Conservation (phyloP, 176 grass and related monocot species). For the Carex myosuroides region DNA sequence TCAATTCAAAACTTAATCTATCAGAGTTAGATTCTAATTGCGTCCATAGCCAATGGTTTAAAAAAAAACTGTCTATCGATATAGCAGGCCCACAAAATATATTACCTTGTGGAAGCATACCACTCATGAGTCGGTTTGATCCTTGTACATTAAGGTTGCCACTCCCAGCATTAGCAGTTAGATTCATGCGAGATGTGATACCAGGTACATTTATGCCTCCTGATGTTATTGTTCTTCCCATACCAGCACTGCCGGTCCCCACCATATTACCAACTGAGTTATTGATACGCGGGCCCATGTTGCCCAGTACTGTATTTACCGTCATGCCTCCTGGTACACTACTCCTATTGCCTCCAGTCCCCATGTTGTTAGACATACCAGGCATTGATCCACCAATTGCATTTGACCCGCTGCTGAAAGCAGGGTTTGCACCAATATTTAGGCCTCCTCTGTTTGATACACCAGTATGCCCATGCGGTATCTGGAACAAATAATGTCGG, state of each 20-base stretch:
- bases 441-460: slow-evolving; percentile 61
- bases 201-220: slow-evolving; percentile 61
- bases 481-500: slow-evolving; percentile 39
- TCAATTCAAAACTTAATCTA: neutral
- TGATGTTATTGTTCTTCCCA: slow-evolving; percentile 88
- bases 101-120: slow-evolving; percentile 82
- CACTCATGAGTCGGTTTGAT: slow-evolving; percentile 72
- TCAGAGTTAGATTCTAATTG: neutral
- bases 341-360: slow-evolving; percentile 53
- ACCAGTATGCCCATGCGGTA: slow-evolving; percentile 79
- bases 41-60: neutral
- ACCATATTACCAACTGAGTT: slow-evolving; percentile 68
- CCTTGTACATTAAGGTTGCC: slow-evolving; percentile 70
- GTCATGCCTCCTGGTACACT: slow-evolving; percentile 65
- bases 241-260: slow-evolving; percentile 41
- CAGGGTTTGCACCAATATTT: slow-evolving; percentile 61
- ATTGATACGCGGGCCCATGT: slow-evolving; percentile 60
- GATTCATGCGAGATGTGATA: slow-evolving; percentile 65
- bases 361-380: slow-evolving; percentile 70
- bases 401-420: slow-evolving; percentile 73
- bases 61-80: neutral
- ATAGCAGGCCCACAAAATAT: neutral
- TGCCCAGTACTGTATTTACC: slow-evolving; percentile 66
- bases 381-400: slow-evolving; percentile 66
- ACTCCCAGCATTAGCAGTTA: slow-evolving; percentile 49